Base-by-base conservation (phyloP, 306 rosid species). In the Fragaria nilgerrensis region DNA sequence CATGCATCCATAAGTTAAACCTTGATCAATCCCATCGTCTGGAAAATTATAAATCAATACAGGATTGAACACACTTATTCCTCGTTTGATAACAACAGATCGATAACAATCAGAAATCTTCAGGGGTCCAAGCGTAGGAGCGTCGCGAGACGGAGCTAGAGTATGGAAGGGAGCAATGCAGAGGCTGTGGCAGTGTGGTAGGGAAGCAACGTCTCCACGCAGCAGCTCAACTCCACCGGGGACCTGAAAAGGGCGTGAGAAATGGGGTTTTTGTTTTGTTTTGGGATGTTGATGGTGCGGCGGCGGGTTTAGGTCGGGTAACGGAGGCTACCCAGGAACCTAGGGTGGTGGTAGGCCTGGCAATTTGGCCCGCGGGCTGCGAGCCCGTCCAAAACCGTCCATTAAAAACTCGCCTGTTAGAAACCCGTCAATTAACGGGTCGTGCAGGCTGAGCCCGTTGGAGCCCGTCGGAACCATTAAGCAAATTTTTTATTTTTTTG, bases 171-270 rank as follows among this genome's bases (percentile, higher is more conserved):
- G 72, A 95, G 88, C 88, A 95, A 88, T 75, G 98, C 96, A 32
- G 97, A 92, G 77, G 98, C 97, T 3, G 97, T 92, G 44, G 89
- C 96, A 4, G 88, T 85, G 87, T 95, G 97, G 73, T 89, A 90
- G 3, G 98, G 98, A 77, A 90, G 91, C 92, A 95, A 72, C 82
- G 97, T 77, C 77, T 90, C 97, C 53, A 92, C 90, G 50, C 96
- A 91, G 87, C 74, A 86, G 83, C 97, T 89, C 92, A 86, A 44
- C 80, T 88, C 97, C 62, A 90, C 89, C 19, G 97, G 94, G 66
- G 86, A 89, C 86, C 98, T 92, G 85, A 83, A 85, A 74, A 84
- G 75, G 84, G 25, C 22, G 59, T 2, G 59, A 53, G 59, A 20
- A 25, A 53, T 53, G 23, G 61, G 62, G 74, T 19, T 90, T 78